These are phyloP conservation scores for Bauhinia variegata DNA, from an alignment of 306 rosid species.

Conservation along the genomic window DNA sequence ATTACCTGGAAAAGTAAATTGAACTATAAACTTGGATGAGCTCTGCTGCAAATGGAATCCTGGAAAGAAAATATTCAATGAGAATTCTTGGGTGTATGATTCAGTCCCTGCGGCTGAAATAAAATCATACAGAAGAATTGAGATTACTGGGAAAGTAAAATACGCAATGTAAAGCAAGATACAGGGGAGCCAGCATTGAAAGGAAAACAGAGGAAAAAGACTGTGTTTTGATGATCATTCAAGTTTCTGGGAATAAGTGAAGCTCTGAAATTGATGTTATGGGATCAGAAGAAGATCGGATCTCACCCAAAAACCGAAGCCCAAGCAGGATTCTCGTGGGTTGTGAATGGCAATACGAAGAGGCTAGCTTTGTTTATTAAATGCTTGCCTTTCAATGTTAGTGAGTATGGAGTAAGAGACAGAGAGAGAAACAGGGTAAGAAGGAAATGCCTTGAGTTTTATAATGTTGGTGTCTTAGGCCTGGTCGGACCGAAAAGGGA, in stretches of 20 bases:
- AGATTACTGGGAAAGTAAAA: too few species aligned
- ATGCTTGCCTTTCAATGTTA: constrained; percentile 44
- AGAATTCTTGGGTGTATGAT: too few species aligned
- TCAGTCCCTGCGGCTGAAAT: too few species aligned
- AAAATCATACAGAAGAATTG: too few species aligned
- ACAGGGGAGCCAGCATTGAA: too few species aligned
- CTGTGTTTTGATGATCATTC: neutral
- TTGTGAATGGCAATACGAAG: constrained; percentile 34
- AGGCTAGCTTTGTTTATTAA: constrained; percentile 39
- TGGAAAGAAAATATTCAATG: too few species aligned
- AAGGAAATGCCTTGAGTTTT: constrained; percentile 34
- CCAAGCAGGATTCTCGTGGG: constrained; percentile 52
- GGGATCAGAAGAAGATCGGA: constrained; percentile 41
- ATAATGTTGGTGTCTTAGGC: constrained; percentile 42
- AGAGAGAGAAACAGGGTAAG: constrained; percentile 14
- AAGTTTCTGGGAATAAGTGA: neutral
- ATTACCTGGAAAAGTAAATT: neutral
- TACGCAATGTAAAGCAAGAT: too few species aligned
- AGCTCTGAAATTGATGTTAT: neutral
- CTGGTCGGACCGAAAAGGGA: constrained; percentile 17
- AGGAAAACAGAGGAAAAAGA: neutral
- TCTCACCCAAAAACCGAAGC: constrained; percentile 41
- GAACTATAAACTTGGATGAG: too few species aligned
- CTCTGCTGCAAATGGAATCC: too few species aligned
- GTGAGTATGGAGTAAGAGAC: constrained; percentile 8